Base-by-base conservation (phyloP, 306 rosid genomes). In the Datisca glomerata region DNA sequence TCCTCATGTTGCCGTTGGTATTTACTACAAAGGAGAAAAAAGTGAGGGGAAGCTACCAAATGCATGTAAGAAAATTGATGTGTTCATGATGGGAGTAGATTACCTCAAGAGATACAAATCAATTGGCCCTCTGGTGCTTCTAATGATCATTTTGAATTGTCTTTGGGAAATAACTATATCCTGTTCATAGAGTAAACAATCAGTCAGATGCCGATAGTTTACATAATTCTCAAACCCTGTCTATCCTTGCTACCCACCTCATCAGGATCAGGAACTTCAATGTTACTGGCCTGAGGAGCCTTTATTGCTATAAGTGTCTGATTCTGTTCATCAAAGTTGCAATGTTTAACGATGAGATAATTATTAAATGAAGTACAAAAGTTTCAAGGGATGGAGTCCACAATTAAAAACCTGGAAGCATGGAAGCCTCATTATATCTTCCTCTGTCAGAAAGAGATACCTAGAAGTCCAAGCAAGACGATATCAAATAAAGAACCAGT, bases 251-350 rank as follows among this genome's bases (percentile, higher is more conserved):
- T 51, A 55, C 63, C 61, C 57, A 81, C 94, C 93, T 72, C 83
- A 29, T 77, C 82, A n/a, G 94, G 96, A 78, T 81, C 91, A 28
- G 74, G 70, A 57, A 86, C 89, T 74, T 81, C 91, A 24, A 86
- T 70, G 44, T 32, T 59, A 64, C 96, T 75, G 22, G 81, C 80
- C 59, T 57, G 68, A 2, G 94, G 96, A 47, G 94, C 94, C 60
- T 70, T 75, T 58, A 86, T 63, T 27, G 75, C 91, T 56, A 86
- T 68, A 31, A 81, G 70, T 60, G 85, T 72, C 56, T 68, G 75
- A 64, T 70, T 68, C 93, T 86, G 75, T 29, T 42, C 32, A 46
- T 56, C 17, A 53, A 39, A 15, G 28, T 37, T 51, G 12, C n/a
- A n/a, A n/a, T 47, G 41, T 39, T 19, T 38, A 59, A 57, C 27